phyloP scores from a whole-genome alignment of 805 yeast genomes.

The Grigorovia jiainica region DNA sequence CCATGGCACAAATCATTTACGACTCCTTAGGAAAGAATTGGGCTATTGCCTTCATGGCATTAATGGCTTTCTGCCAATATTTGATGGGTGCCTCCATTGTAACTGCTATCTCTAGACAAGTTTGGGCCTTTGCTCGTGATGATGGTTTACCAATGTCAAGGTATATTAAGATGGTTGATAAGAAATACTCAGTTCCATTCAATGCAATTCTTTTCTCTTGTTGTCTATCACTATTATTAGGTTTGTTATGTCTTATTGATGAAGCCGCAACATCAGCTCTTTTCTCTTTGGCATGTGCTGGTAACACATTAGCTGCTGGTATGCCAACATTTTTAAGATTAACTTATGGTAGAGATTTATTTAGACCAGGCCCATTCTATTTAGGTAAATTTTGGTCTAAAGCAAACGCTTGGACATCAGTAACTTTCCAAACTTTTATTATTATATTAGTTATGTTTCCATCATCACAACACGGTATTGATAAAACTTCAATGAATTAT shows the following conservation, averaged over 20 bases:
- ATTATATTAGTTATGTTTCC: conserved; percentile 59
- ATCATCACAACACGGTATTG: conserved; percentile 22
- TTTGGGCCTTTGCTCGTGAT: too few species aligned
- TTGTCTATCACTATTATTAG: conserved; percentile 28
- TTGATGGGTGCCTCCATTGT: conserved; percentile 56
- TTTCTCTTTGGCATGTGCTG: conserved; percentile 35
- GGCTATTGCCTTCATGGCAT: conserved; percentile 56
- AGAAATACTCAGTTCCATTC: conserved; percentile 50
- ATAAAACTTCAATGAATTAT: conserved; percentile 53
- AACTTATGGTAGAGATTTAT: conserved; percentile 43
- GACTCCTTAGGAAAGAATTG: conserved; percentile 55
- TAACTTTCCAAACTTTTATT: conserved; percentile 41
- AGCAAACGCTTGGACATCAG: conserved; percentile 38
- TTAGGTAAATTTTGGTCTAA: conserved; percentile 43
- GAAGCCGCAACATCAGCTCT: conserved; percentile 36
- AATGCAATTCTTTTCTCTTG: conserved; percentile 45
- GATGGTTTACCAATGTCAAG: conserved; percentile 61
- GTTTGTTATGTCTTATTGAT: conserved; percentile 33
- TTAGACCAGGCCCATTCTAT: too few species aligned
- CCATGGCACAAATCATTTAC: conserved; percentile 55
- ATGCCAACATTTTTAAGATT: conserved; percentile 31
- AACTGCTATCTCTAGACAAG: too few species aligned
- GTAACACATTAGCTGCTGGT: conserved; percentile 35
- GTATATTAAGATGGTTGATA: conserved; percentile 47
- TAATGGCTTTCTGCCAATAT: conserved; percentile 52